A percentile compares a stretch with the other conserved stretches of the same genome.
Evolutionary conservation across 805 yeast genomes (phyloP).

Genomic region (Suhomyces vadensis): DNA sequence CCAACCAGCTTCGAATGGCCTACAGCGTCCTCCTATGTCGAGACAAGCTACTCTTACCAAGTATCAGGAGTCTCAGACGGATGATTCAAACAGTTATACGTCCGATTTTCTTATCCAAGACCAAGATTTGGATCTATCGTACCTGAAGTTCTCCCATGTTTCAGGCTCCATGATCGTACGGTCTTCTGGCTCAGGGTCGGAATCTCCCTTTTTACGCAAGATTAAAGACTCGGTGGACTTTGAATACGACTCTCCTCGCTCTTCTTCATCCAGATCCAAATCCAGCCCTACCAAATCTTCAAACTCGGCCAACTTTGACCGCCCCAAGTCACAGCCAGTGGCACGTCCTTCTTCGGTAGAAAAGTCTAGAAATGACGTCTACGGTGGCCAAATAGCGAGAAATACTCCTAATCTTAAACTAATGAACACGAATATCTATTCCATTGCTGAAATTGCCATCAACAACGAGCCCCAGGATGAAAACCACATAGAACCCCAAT

Average conservation of each 20-base stretch:
- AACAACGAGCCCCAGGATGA: no score
- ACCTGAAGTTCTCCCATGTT: constrained; percentile 38
- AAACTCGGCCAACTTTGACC: not conserved
- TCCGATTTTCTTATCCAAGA: constrained; percentile 16
- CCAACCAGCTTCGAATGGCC: not conserved
- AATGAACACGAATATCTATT: constrained; percentile 3
- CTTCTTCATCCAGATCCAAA: not conserved
- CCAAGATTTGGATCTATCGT: constrained; percentile 33
- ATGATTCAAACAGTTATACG: constrained; percentile 12
- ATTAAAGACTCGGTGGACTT: not conserved
- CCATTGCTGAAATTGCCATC: constrained; percentile 6
- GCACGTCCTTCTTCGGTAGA: no score
- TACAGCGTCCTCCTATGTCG: not conserved
- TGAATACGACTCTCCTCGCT: constrained; percentile 3
- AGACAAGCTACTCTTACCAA: constrained; percentile 10
- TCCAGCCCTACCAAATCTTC: not conserved
- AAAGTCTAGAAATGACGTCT: no score
- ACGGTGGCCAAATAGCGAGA: not conserved
- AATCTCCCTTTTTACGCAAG: constrained; percentile 28
- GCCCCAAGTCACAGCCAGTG: not conserved
- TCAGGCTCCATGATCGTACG: constrained; percentile 23
- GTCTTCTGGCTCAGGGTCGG: constrained; percentile 7
- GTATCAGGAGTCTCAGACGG: constrained; percentile 20
- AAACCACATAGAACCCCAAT: not conserved
- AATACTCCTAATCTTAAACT: not conserved